Base-by-base conservation (phyloP, 2,329 filamentous ascomycete species). In the Arthrocladium fulminans region DNA sequence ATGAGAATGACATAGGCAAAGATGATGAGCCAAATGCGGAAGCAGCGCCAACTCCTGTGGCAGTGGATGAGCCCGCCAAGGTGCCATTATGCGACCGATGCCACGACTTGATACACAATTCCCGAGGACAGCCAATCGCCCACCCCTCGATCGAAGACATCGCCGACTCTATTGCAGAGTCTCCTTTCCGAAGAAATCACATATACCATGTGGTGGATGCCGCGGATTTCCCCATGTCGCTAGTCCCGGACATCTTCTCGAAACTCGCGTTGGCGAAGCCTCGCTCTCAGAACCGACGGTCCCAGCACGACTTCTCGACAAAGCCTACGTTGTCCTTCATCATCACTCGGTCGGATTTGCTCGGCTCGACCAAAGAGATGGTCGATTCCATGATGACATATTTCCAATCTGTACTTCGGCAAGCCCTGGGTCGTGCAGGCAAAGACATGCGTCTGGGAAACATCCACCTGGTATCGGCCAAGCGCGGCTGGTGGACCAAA, bases 131-230 rank as follows among this genome's bases (percentile, higher is more conserved):
- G 13, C 75, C 86, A 4, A 90, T 94, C 57, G 76, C 79, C 48
- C 87, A 94, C 61, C 92, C 92, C 0, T 83, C 83, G 1, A 76
- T 96, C 54, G 77, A 88, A 37, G 82, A 86, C 2, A 81, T 98
- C 45, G 80, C 82, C 55, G 83, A 88, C 54, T 94, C 88, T 13
- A 84, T 98, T 45, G 76, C 83, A 46, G 87, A 94, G 65, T 94
- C 90, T 1, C 89, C 89, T 0, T 83, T 94, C 67, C 86, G 86
- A 63, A 79, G 86, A 62, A 97, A 98, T 60, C 87, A 96, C 66
- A 83, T 98, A 52, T 98, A 97, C 63, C 92, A 98, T 66, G 75
- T 98, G 22, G 72, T 98, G 19, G 92, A 98, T 61, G 90, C 92
- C 2, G 92, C 89, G 51, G 92, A 98, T 66, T 97, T 98, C 55